Evolutionary conservation across 352 stramenopile species (phyloP).

Genomic region (Elongisporangium prolatum): DNA sequence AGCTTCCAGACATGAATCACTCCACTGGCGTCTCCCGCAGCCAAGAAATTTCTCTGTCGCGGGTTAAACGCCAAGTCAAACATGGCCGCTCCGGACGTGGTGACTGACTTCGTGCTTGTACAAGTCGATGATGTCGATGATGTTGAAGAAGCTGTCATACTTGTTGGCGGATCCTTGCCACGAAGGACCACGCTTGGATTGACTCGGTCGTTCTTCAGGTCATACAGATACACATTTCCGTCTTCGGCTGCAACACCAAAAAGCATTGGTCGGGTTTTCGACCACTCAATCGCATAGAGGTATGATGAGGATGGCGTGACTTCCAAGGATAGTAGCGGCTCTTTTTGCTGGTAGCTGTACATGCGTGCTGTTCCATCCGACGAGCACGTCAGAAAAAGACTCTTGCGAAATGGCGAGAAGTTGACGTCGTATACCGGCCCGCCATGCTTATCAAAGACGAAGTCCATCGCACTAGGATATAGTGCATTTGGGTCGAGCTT

Average conservation of each 20-base stretch:
- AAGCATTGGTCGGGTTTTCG: constrained; percentile 64
- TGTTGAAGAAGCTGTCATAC: constrained; percentile 1
- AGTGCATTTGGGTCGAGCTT: constrained; percentile 53
- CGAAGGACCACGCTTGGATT: constrained; percentile 37
- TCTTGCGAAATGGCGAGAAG: constrained; percentile 84
- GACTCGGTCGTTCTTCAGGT: constrained; percentile 55
- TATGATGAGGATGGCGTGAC: constrained; percentile 63
- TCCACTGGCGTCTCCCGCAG: constrained; percentile 53
- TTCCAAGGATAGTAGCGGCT: constrained; percentile 60
- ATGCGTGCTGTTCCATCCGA: constrained; percentile 77
- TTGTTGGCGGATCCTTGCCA: constrained; percentile 23
- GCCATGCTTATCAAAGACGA: constrained; percentile 65
- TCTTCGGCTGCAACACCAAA: constrained; percentile 71
- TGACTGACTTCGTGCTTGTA: not conserved
- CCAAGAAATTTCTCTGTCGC: constrained; percentile 81
- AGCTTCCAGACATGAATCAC: constrained; percentile 83
- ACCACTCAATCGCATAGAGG: constrained; percentile 75
- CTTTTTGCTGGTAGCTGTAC: constrained; percentile 60
- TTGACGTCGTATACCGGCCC: constrained; percentile 75
- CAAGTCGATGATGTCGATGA: constrained; percentile 5
- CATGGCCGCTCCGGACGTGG: constrained; percentile 25
- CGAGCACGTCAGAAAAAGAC: constrained; percentile 71
- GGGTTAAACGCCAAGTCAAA: constrained; percentile 78
- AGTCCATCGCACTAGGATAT: constrained; percentile 70
- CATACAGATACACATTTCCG: constrained; percentile 71